Base-by-base conservation (phyloP, 1,139 yeast genomes). In the Kodamaea plutei region DNA sequence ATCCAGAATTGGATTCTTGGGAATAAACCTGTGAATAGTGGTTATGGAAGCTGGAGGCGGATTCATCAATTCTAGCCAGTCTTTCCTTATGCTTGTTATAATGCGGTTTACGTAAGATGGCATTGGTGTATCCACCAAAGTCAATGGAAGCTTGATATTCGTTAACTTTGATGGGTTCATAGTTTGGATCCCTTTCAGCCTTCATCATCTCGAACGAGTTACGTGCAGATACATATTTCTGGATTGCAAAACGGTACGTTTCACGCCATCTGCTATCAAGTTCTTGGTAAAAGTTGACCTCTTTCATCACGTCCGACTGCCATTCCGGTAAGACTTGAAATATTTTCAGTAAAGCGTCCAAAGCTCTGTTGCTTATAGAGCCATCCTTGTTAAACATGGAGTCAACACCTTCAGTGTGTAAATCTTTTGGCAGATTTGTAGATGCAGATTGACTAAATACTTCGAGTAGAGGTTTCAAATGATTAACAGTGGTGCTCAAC, bases 131-230 rank as follows among this genome's bases (percentile, higher is more conserved):
- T 9, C 71, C 71, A 4, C 72, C 73, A 53, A 65, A 67, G 28
- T 61, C 67, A 25, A 63, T 47, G 24, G 69, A 59, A 2, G 71
- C 73, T 37, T 58, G 64, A 36, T 56, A 55, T 36, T 67, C 73
- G 5, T 57, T 51, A 35, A 62, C 35, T 32, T 51, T 54, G 10
- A 48, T 48, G 2, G 71, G 67, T 28, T 55, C 58, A 40, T 67
- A 67, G 15, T 39, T 42, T 5, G 47, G 43, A 31, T 61, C 63
- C 5, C 26, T 40, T 20, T 47, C 47, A 13, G 45, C 43, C 29
- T 57, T 60, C n/a, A 56, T 52, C 22, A 47, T 42, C 33, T 67
- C 73, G 13, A 60, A 34, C 10, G 56, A 40, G 28, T 65, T 60
- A 30, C 55, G 61, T 3, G 54, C 34, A 3, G 54, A 37, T 2